Evolutionary conservation across 495 filamentous ascomycete genomes (phyloP), one percentile per base, ranked within the genome.

Genomic region (Sphaerosporella brunnea): DNA sequence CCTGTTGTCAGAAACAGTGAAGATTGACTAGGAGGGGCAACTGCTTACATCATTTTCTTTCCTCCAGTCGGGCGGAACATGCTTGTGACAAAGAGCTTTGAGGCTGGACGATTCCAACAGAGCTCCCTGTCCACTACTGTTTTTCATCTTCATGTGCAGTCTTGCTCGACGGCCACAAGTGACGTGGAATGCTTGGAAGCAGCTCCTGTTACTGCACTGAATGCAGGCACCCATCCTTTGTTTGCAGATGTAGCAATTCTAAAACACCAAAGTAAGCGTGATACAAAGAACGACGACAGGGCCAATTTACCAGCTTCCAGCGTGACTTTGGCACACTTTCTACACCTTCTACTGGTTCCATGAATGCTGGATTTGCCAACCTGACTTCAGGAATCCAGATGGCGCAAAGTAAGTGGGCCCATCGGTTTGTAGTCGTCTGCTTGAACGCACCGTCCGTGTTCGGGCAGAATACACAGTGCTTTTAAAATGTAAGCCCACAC

Each of bases 381-480:
- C 80, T 82, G 9, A 96, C 82, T 64, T 99, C 90, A 2, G 92
- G 88, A 56, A 99, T 95, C 90, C 90, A 99, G 62, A 96, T 84
- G 23, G 90, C 84, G 59, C 90, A 99, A 8, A 99, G 73, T 1
- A 99, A 67, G 71, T 99, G 90, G 11, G 88, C 82, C 90, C 90
- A 99, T 65, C 86, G 84, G 0, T 82, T 88, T 0, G 80, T 79
- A 47, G 84, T 93, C 0, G 90, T 96, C 62, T 94, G 90, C 62
- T 99, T 99, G 69, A 99, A 99, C 10, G 90, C 90, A 20, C 90
- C 90, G 59, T 96, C 90, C 1, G 78, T 88, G 62, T 96, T 96
- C 0, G 90, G 90, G 55, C 90, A 99, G 64, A 99, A 95, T 46
- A 96, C 93, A 67, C 90, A 99, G 21, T 87, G 90, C 66, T 81